Percentiles rank a stretch among this genome's conserved stretches.
Evolutionary conservation across 306 rosid species (phyloP).

Genomic region (Casuarina equisetifolia): DNA sequence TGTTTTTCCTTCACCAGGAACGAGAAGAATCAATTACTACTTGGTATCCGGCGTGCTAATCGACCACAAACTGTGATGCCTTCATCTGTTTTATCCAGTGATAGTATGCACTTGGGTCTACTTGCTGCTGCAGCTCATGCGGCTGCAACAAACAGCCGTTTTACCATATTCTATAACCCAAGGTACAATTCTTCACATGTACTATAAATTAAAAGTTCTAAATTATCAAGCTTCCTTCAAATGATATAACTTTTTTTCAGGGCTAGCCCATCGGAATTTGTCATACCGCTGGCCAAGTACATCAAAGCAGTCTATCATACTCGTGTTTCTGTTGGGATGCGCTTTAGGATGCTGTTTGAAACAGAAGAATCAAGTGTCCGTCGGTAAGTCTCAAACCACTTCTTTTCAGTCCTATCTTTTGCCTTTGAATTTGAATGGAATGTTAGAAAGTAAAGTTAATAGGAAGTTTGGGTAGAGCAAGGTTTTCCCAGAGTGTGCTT

Average conservation of each 20-base stretch:
- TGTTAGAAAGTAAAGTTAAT: not conserved
- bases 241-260: conserved; percentile 39
- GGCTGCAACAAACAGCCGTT: conserved; percentile 94
- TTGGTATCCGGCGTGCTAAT: conserved; percentile 88
- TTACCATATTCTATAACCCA: conserved; percentile 95
- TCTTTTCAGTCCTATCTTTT: not conserved
- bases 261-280: conserved; percentile 96
- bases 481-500: not conserved
- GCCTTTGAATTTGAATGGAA: conserved; percentile 4
- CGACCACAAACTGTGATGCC: conserved; percentile 98
- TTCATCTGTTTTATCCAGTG: conserved; percentile 95
- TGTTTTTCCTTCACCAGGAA: conserved; percentile 54
- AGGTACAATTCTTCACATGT: conserved; percentile 46
- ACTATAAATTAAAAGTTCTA: not conserved
- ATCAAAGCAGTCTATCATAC: conserved; percentile 95
- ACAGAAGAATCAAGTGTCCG: conserved; percentile 98
- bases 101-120: conserved; percentile 99
- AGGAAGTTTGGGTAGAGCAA: not conserved
- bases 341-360: conserved; percentile 96
- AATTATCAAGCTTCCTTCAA: not conserved
- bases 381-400: conserved; percentile 50
- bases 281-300: conserved; percentile 83
- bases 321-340: conserved; percentile 97
- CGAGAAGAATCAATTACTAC: conserved; percentile 89
- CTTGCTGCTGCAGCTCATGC: conserved; percentile 99